A percentile compares a stretch with the other conserved stretches of the same genome.
These are phyloP conservation scores for Kodamaea derodonti DNA, from an alignment of 1,139 yeast genomes.

Conservation along the genomic window DNA sequence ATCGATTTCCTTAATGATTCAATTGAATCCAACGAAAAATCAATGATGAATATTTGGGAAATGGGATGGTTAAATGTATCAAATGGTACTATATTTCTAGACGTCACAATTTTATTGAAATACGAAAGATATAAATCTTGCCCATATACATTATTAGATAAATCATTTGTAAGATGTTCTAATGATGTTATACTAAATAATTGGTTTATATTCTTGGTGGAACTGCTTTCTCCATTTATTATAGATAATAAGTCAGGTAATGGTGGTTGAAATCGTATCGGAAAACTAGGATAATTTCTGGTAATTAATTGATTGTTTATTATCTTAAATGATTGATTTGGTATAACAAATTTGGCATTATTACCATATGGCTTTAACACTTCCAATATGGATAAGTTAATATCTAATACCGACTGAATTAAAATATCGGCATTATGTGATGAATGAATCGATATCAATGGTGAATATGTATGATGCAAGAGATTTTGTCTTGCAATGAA, in stretches of 20 bases:
- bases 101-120: constrained; percentile 58
- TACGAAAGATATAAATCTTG: constrained; percentile 52
- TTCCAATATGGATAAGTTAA: constrained; percentile 31
- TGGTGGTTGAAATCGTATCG: constrained; percentile 42
- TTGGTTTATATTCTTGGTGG: constrained; percentile 18
- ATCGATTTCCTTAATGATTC: constrained; percentile 39
- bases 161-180: constrained; percentile 28
- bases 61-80: constrained; percentile 92
- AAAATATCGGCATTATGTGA: constrained; percentile 49
- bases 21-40: constrained; percentile 44
- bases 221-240: constrained; percentile 10
- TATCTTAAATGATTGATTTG: constrained; percentile 36
- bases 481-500: constrained; percentile 41
- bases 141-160: constrained; percentile 7
- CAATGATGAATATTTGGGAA: constrained; percentile 66
- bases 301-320: constrained; percentile 42
- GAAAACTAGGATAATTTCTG: constrained; percentile 41
- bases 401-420: constrained; percentile 32
- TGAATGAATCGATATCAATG: constrained; percentile 52
- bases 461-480: constrained; percentile 52
- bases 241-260: constrained; percentile 39
- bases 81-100: constrained; percentile 67
- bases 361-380: constrained; percentile 44
- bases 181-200: constrained; percentile 41
- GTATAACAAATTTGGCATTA: constrained; percentile 39